Evolutionary conservation across 139 green algal genomes (phyloP).

Genomic region (Deuterostichococcus epilithicus): DNA sequence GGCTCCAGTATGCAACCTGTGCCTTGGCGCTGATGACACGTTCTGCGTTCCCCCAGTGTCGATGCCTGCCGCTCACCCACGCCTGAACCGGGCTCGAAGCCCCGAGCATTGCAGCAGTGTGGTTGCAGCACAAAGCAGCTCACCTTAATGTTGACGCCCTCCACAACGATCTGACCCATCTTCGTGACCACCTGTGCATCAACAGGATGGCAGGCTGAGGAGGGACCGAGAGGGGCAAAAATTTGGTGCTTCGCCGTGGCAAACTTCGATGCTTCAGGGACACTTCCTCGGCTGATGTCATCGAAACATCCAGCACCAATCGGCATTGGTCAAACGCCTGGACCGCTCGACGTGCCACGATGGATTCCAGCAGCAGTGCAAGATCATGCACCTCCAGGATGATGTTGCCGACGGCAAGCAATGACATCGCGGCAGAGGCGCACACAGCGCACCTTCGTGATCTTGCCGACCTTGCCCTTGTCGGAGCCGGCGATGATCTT

Average conservation of each 20-base stretch:
- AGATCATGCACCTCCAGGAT: not conserved
- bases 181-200: constrained; percentile 57
- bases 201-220: not conserved
- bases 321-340: not conserved
- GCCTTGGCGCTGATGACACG: no score
- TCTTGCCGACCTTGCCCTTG: constrained; percentile 91
- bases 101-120: constrained; percentile 8
- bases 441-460: constrained; percentile 53
- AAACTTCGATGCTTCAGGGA: not conserved
- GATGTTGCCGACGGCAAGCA: not conserved
- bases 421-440: not conserved
- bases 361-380: not conserved
- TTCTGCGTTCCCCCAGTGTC: no score
- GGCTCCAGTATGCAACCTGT: no score
- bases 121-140: not conserved
- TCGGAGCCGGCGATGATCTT: constrained; percentile 87
- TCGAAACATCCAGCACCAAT: not conserved
- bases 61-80: no score
- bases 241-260: no score
- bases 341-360: not conserved
- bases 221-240: no score
- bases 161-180: constrained; percentile 78
- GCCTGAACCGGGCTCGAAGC: no score
- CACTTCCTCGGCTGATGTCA: not conserved
- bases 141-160: constrained; percentile 91